Base-by-base conservation (phyloP, 2,329 filamentous ascomycete genomes). In the Colletotrichum tabaci region DNA sequence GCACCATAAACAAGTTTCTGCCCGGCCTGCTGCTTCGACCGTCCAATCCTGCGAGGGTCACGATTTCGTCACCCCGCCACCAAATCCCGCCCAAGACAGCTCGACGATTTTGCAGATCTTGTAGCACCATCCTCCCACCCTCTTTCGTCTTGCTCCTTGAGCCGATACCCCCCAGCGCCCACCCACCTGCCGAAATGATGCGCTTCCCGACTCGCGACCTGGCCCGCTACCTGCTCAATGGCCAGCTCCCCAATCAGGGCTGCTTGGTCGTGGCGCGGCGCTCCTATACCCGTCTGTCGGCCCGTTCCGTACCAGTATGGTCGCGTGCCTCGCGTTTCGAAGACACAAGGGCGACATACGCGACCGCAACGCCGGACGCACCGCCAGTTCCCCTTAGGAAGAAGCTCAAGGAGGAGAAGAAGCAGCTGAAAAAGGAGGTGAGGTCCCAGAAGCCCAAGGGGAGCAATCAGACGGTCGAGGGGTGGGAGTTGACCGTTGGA, bases 401-500 rank as follows among this genome's bases (percentile, higher is more conserved):
- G 78, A 89, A 93, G 77, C 80, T 94, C 67, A 94, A 94, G 76
- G 91, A 93, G 35, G 88, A 92, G 72, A 90, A 82, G 40, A 94
- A 94, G 78, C 87, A 92, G 76, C 83, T 93, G 67, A 94, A 94
- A 77, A 91, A 92, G 61, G 87, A 91, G 67, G 88, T 82, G 15
- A 83, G 84, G 68, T 83, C 82, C 75, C 86, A 85, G 73, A 84
- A 85, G 73, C 81, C 82, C 61, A 87, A 87, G 74, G 78, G 76
- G 38, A 80, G 80, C 72, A 83, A 81, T 58, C 88, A 90, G 79
- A 87, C 84, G 21, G 88, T 89, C 1, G 83, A 87, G 7, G 91
- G 91, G 44, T 99, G 96, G 96, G 94, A 98, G 81, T 86, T 98
- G 77, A 98, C 96, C 0, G 94, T 98, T 38, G 96, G 96, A 73